phyloP scores from a whole-genome alignment of 1,284 basidiomycete species.

The Marasmius sp. region DNA sequence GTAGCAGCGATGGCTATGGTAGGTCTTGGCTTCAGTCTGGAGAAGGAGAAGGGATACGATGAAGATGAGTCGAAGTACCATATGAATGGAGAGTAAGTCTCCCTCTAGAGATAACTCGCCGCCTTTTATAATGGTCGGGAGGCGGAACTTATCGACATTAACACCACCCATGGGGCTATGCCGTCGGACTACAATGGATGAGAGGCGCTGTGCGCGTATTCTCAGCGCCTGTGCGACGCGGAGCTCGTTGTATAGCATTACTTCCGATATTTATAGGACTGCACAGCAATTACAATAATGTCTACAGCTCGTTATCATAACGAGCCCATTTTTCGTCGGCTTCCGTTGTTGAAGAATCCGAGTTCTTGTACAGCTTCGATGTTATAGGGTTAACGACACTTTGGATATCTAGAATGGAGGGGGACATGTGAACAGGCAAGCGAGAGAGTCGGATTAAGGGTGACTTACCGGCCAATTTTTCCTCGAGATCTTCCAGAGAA shows the following conservation, averaged over 20 bases:
- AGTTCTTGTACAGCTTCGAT: slow-evolving; percentile 20
- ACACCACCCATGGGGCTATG: too few species aligned
- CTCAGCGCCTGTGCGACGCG: neutral
- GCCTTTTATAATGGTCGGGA: neutral
- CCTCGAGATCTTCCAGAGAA: slow-evolving; percentile 28
- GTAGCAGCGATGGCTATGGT: neutral
- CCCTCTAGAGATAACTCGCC: neutral
- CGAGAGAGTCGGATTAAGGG: neutral
- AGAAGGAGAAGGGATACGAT: neutral
- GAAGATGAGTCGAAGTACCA: neutral
- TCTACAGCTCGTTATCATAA: neutral
- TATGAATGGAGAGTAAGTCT: neutral
- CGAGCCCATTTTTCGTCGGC: neutral
- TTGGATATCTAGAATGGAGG: slow-evolving; percentile 21
- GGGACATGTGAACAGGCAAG: neutral
- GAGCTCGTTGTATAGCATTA: neutral
- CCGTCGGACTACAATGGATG: neutral
- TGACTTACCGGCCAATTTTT: slow-evolving; percentile 25
- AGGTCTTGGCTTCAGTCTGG: neutral
- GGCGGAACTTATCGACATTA: too few species aligned
- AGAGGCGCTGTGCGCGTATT: neutral
- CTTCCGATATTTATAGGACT: neutral
- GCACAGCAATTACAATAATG: neutral
- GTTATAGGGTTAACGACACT: slow-evolving; percentile 24
- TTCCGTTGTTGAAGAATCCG: neutral